Evolutionary conservation across 2,329 filamentous ascomycete species (phyloP).

Genomic region (Aureobasidium sp.): DNA sequence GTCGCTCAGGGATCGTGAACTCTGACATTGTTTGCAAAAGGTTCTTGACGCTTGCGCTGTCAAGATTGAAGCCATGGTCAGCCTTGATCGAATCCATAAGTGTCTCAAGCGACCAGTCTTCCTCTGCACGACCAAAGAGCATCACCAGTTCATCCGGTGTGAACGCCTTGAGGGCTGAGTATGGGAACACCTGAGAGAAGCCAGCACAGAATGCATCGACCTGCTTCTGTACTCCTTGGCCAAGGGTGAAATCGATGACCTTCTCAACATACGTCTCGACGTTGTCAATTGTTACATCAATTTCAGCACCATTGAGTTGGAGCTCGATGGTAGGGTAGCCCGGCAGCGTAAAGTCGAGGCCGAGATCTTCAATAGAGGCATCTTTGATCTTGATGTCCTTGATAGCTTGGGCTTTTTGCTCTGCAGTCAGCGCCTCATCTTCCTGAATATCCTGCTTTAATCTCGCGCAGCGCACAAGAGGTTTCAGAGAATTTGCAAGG

Average conservation of each 20-base stretch:
- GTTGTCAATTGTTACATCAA: constrained; percentile 78
- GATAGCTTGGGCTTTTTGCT: constrained; percentile 64
- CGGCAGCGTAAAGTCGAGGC: constrained; percentile 89
- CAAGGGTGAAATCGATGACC: constrained; percentile 86
- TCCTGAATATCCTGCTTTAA: constrained; percentile 79
- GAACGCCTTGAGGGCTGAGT: constrained; percentile 84
- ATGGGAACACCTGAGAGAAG: constrained; percentile 95
- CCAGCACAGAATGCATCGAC: constrained; percentile 85
- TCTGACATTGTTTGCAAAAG: constrained; percentile 92
- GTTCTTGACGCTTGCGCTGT: constrained; percentile 92
- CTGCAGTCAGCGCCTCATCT: constrained; percentile 56
- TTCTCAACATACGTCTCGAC: constrained; percentile 82
- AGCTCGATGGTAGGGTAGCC: constrained; percentile 86
- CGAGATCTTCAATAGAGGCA: constrained; percentile 75
- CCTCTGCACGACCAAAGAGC: constrained; percentile 84
- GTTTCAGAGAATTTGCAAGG: constrained; percentile 74
- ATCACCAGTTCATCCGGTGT: constrained; percentile 92
- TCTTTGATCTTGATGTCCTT: constrained; percentile 67
- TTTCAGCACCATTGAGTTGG: constrained; percentile 64
- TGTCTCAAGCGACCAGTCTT: constrained; percentile 96
- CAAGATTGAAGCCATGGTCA: constrained; percentile 97
- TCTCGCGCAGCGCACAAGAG: constrained; percentile 78
- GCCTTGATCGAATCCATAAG: constrained; percentile 98
- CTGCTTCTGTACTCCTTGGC: constrained; percentile 79
- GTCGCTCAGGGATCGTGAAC: constrained; percentile 63